Evolutionary conservation across 2,329 filamentous ascomycete genomes (phyloP).

Genomic region (Venturia oleaginea): DNA sequence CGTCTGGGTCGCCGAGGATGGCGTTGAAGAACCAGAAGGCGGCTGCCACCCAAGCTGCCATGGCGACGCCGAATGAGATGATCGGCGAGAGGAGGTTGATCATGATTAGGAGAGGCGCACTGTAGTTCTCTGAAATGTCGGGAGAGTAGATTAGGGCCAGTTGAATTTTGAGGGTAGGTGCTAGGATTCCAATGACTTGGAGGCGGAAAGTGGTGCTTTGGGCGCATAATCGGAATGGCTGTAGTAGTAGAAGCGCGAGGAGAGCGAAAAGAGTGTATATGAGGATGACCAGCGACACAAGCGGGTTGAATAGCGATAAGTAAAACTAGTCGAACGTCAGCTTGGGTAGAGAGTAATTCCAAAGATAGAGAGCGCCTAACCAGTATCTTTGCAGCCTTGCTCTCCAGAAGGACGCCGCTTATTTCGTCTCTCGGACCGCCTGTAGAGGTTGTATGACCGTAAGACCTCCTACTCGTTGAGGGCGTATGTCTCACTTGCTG

Average conservation of each 20-base stretch:
- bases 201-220: conserved; percentile 37
- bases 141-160: conserved; percentile 39
- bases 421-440: neutral
- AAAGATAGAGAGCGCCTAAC: neutral
- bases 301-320: conserved; percentile 44
- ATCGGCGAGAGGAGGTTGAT: conserved; percentile 48
- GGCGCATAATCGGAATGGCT: conserved; percentile 47
- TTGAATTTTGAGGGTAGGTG: conserved; percentile 44
- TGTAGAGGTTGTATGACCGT: conserved; percentile 2
- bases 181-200: conserved; percentile 44
- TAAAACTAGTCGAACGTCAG: conserved; percentile 17
- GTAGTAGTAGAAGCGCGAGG: conserved; percentile 38
- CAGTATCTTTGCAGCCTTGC: conserved; percentile 5
- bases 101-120: conserved; percentile 37
- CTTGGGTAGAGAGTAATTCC: neutral
- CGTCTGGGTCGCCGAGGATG: conserved; percentile 54
- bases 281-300: conserved; percentile 45
- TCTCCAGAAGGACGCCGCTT: neutral
- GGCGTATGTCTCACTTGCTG: neutral
- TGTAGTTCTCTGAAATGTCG: conserved; percentile 26
- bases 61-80: conserved; percentile 45
- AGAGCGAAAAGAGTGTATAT: conserved; percentile 43
- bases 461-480: neutral
- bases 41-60: conserved; percentile 50
- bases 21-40: conserved; percentile 54